Evolutionary conservation across 2,329 filamentous ascomycete species (phyloP), one percentile per base, ranked within the genome.

Genomic region (Alternaria dauci): DNA sequence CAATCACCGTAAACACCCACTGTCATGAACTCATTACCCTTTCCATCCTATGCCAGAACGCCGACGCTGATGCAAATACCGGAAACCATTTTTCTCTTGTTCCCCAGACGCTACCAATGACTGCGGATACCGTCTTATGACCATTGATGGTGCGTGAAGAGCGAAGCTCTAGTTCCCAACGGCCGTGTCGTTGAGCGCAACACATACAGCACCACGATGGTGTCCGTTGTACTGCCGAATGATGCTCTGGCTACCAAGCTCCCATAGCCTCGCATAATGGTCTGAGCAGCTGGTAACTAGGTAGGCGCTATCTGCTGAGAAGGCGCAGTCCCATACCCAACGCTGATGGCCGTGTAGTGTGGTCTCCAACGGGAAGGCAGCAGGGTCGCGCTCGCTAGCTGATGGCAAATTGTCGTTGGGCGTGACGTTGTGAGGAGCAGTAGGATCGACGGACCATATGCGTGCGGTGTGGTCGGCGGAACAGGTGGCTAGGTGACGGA

Each of bases 281-380:
- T 97, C 94, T 42, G 91, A 94, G 76, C 93, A 97, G 5, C 94
- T 93, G 0, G 94, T 97, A 12, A 97, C 94, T 7, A 97, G 84
- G 74, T 97, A 97, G 0, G 94, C 94, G 34, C 90, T 94, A 77
- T 97, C 94, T 26, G 94, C 94, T 63, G 91, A 94, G 80, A 97
- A 97, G 1, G 94, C 94, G 73, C 94, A 97, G 78, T 97, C 94
- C 94, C 94, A 97, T 1, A 97, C 94, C 94, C 94, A 97, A 55
- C 94, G 89, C 81, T 97, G 94, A 80, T 97, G 94, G 55, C 91
- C 92, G 23, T 91, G 91, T 1, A 97, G 86, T 1, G 93, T 96
- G 3, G 93, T 93, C 79, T 97, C 92, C 20, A 96, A 86, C 9
- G 90, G 91, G 69, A 92, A 95, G 42, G 84, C 89, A 77, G 84